These are phyloP conservation scores for Mortierella antarctica DNA, from an alignment of 192 early-diverging fungal genomes.

Conservation along the genomic window DNA sequence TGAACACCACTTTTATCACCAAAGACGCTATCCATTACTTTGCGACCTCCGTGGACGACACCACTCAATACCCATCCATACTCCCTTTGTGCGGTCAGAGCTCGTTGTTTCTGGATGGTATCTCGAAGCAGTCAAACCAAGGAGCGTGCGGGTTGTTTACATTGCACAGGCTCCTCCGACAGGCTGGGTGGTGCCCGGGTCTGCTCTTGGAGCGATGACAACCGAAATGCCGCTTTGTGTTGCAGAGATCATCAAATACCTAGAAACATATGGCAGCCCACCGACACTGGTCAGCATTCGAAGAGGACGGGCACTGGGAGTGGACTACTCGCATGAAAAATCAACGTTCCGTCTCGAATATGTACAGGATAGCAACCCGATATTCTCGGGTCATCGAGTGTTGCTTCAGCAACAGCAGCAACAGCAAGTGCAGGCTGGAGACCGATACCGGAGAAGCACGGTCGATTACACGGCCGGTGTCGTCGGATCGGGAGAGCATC, in stretches of 20 bases:
- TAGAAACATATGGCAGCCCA: conserved; percentile 40
- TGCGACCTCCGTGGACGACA: conserved; percentile 45
- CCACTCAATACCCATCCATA: conserved; percentile 35
- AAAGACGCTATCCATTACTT: conserved; percentile 50
- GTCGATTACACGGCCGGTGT: conserved; percentile 9
- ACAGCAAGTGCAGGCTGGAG: conserved; percentile 12
- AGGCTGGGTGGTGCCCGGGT: conserved; percentile 57
- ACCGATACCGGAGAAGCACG: conserved; percentile 21
- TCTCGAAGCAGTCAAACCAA: conserved; percentile 35
- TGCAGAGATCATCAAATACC: conserved; percentile 47
- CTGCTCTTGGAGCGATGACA: conserved; percentile 38
- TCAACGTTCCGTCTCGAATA: conserved; percentile 40
- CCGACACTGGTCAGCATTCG: conserved; percentile 50
- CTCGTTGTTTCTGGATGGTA: conserved; percentile 47
- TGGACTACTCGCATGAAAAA: conserved; percentile 42
- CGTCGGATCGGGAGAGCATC: background rate
- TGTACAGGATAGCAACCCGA: conserved; percentile 47
- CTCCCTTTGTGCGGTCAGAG: conserved; percentile 47
- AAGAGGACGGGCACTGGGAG: conserved; percentile 34
- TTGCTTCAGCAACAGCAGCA: conserved; percentile 24
- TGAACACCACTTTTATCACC: conserved; percentile 53
- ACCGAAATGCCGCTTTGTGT: conserved; percentile 49
- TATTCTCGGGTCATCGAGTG: conserved; percentile 43
- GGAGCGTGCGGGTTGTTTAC: conserved; percentile 47
- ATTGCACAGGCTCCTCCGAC: conserved; percentile 48